Evolutionary conservation across 2,329 filamentous ascomycete species (phyloP).

Genomic region (Incumbomyces delicatus): DNA sequence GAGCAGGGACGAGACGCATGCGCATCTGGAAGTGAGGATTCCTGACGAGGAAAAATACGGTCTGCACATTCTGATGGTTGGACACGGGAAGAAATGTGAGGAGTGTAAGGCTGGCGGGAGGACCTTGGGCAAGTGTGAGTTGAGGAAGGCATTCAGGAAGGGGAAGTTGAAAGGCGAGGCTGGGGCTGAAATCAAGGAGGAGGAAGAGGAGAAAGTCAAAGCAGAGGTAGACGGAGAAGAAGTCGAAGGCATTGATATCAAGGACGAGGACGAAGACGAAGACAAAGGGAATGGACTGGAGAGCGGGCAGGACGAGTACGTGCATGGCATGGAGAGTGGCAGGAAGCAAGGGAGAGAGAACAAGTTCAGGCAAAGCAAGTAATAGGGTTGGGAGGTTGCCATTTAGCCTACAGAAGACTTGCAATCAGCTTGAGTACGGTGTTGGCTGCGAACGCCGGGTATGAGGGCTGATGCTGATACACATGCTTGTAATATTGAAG

Average conservation of each 20-base stretch:
- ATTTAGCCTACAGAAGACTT: no score
- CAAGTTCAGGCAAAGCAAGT: not conserved
- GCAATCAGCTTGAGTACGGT: no score
- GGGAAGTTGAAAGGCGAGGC: conserved; percentile 54
- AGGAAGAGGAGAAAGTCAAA: conserved; percentile 28
- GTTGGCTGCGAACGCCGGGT: no score
- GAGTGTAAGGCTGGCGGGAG: conserved; percentile 46
- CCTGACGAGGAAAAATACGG: conserved; percentile 55
- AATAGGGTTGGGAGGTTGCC: not conserved
- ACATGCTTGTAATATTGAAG: no score
- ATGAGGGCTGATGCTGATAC: no score
- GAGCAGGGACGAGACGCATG: conserved; percentile 23
- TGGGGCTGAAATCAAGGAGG: conserved; percentile 48
- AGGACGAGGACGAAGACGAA: conserved; percentile 5
- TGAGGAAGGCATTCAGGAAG: conserved; percentile 52
- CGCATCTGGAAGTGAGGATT: conserved; percentile 50
- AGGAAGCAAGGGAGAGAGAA: not conserved
- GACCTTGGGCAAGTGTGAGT: conserved; percentile 51
- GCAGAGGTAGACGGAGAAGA: conserved; percentile 9
- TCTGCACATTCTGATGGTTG: conserved; percentile 52
- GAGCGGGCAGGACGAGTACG: conserved; percentile 4
- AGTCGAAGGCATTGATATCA: conserved; percentile 3
- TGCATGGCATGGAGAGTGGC: conserved; percentile 5
- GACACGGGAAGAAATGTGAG: conserved; percentile 52
- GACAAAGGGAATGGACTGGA: conserved; percentile 1